Evolutionary conservation across 2,329 filamentous ascomycete species (phyloP).

Genomic region (Neurospora crassa): DNA sequence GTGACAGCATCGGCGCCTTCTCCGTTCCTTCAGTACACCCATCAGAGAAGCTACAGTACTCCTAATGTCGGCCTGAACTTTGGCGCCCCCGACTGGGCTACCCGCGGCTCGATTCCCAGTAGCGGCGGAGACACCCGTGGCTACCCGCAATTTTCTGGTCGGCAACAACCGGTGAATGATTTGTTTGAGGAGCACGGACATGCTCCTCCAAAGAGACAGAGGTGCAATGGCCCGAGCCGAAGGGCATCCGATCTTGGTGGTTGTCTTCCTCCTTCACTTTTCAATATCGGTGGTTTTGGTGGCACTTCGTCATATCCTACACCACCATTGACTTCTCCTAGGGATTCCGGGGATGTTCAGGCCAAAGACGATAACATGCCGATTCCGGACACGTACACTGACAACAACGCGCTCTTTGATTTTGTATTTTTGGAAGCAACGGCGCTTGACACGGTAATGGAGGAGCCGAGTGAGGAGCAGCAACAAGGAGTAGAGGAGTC

Average conservation of each 20-base stretch:
- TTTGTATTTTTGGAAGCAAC: not conserved
- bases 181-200: not conserved
- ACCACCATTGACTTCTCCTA: not conserved
- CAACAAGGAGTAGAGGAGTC: not conserved
- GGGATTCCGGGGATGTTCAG: not conserved
- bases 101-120: not conserved
- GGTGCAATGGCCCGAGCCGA: not conserved
- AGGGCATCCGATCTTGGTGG: not conserved
- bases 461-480: not conserved
- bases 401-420: not conserved
- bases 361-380: not conserved
- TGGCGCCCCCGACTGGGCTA: slow-evolving; percentile 8
- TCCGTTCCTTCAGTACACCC: not conserved
- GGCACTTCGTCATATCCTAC: not conserved
- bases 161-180: not conserved
- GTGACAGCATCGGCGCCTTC: not conserved
- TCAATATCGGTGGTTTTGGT: not conserved
- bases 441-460: not conserved
- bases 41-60: slow-evolving; percentile 6
- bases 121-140: not conserved
- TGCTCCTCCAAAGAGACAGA: not conserved
- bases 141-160: not conserved
- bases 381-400: not conserved
- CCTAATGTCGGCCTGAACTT: slow-evolving; percentile 3
- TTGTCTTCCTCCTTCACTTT: not conserved